Conservation (phyloP, 2,329 filamentous ascomycete genomes). For the Aspergillus alliaceus region DNA sequence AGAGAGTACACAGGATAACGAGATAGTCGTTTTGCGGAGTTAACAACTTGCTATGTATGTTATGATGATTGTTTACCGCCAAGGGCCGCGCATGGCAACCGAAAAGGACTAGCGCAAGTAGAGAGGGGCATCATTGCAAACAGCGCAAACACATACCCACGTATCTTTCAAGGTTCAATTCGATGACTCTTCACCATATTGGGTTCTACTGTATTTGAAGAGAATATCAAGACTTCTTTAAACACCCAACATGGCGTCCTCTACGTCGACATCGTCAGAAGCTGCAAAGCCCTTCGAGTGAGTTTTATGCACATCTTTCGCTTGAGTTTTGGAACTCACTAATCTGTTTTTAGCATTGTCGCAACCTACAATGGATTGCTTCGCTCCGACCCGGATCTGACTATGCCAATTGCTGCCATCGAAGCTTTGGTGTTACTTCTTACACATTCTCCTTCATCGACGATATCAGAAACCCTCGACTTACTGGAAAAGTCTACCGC, state of each 20-base stretch:
- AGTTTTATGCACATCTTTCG: slow-evolving; percentile 14
- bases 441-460: slow-evolving; percentile 74
- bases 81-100: slow-evolving; percentile 24
- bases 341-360: slow-evolving; percentile 53
- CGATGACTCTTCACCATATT: slow-evolving; percentile 24
- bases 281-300: slow-evolving; percentile 40
- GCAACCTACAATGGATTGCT: slow-evolving; percentile 65
- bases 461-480: slow-evolving; percentile 91
- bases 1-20: not conserved
- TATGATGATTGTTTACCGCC: slow-evolving; percentile 39
- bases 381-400: slow-evolving; percentile 74
- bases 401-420: slow-evolving; percentile 93
- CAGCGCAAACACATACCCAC: slow-evolving; percentile 35
- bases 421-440: slow-evolving; percentile 87
- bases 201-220: slow-evolving; percentile 2
- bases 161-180: slow-evolving; percentile 16
- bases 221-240: slow-evolving; percentile 4
- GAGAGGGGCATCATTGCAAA: slow-evolving; percentile 32
- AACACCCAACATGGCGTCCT: slow-evolving; percentile 30
- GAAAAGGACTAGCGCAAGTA: slow-evolving; percentile 29
- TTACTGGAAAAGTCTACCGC: slow-evolving; percentile 75
- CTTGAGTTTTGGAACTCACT: not conserved
- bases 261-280: slow-evolving; percentile 21
- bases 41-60: slow-evolving; percentile 19
- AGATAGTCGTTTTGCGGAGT: slow-evolving; percentile 2